These are phyloP conservation scores for Coemansia guatemalensis DNA, from an alignment of 192 early-diverging fungal genomes.

Conservation along the genomic window DNA sequence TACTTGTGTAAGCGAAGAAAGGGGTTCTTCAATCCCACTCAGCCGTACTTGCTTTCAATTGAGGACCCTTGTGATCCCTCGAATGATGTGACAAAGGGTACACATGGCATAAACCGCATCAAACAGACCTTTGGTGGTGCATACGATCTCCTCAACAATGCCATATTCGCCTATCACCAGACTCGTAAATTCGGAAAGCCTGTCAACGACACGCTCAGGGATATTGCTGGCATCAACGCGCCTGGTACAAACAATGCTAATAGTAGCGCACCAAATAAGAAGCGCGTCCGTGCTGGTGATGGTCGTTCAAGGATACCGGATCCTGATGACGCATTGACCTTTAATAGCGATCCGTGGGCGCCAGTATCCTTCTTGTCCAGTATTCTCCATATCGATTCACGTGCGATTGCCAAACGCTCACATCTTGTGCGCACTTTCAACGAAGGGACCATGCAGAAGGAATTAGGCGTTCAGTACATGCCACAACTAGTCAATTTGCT, in stretches of 20 bases:
- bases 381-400: conserved; percentile 24
- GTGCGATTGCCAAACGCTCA: conserved; percentile 16
- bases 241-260: background rate
- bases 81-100: conserved; percentile 59
- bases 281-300: conserved; percentile 21
- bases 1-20: conserved; percentile 55
- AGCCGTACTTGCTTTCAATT: conserved; percentile 55
- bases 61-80: conserved; percentile 56
- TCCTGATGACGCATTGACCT: background rate
- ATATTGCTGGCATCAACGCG: background rate
- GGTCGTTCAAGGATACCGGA: conserved; percentile 12
- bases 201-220: conserved; percentile 34
- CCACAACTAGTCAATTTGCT: conserved; percentile 31
- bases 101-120: conserved; percentile 48
- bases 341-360: conserved; percentile 42
- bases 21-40: conserved; percentile 19
- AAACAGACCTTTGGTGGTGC: conserved; percentile 51
- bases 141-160: conserved; percentile 49
- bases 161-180: conserved; percentile 53
- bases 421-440: conserved; percentile 27
- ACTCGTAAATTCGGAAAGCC: conserved; percentile 48
- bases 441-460: conserved; percentile 35
- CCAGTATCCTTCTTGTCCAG: conserved; percentile 52
- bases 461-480: conserved; percentile 39
- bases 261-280: conserved; percentile 7